A percentile compares a stretch with the other conserved stretches of the same genome.
phyloP scores from a whole-genome alignment of 768 basidiomycete genomes.

The Paxillus rubicundulus region DNA sequence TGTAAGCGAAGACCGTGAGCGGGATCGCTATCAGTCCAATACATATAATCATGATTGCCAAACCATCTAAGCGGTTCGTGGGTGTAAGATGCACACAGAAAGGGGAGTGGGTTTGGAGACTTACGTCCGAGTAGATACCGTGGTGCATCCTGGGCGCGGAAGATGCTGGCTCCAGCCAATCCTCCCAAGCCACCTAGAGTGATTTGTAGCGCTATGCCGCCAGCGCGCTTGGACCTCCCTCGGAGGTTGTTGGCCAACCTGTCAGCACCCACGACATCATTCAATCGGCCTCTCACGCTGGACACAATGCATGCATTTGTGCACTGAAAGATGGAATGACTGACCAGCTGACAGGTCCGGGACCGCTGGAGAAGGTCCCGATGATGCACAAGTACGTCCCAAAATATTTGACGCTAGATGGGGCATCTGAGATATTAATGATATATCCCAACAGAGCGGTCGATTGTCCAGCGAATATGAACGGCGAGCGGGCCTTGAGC shows the following conservation, averaged over 20 bases:
- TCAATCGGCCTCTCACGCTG: background rate
- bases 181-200: constrained; percentile 65
- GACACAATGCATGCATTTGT: no score
- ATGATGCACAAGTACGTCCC: no score
- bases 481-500: constrained; percentile 51
- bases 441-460: no score
- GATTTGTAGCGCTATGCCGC: constrained; percentile 35
- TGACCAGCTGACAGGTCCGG: constrained; percentile 55
- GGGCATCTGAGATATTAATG: no score
- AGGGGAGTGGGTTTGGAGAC: constrained; percentile 47
- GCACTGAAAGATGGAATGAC: no score
- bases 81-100: background rate
- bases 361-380: no score
- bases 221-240: constrained; percentile 6
- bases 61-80: constrained; percentile 38
- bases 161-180: constrained; percentile 61
- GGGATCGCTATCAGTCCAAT: constrained; percentile 49
- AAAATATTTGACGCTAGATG: no score
- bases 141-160: constrained; percentile 49
- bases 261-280: no score
- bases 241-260: constrained; percentile 10
- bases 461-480: constrained; percentile 54
- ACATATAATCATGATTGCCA: constrained; percentile 63
- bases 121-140: no score
- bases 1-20: constrained; percentile 41